phyloP scores from a whole-genome alignment of 2,329 filamentous ascomycete genomes.

The Aspergillus pseudoviridinutans region DNA sequence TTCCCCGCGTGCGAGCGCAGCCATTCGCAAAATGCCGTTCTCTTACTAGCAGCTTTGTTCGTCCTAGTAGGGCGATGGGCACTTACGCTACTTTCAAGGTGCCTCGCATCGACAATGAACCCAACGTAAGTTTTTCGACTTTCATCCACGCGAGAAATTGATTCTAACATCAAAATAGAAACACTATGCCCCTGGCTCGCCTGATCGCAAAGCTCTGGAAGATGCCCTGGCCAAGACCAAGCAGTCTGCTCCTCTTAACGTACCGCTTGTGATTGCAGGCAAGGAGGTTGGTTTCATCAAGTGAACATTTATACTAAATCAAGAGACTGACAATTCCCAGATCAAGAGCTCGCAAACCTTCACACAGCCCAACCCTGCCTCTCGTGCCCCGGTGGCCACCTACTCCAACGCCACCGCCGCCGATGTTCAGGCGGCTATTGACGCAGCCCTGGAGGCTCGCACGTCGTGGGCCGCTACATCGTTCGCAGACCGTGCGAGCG shows the following conservation, averaged over 20 bases:
- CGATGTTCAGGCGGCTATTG: slow-evolving; percentile 76
- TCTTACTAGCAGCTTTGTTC: slow-evolving; percentile 18
- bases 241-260: slow-evolving; percentile 65
- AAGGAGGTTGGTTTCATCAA: slow-evolving; percentile 58
- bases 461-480: slow-evolving; percentile 79
- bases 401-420: slow-evolving; percentile 77
- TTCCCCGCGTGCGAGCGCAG: slow-evolving; percentile 25
- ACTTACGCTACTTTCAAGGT: slow-evolving; percentile 82
- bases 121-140: slow-evolving; percentile 66
- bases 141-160: not conserved
- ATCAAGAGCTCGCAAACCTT: slow-evolving; percentile 30
- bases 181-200: slow-evolving; percentile 80
- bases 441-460: slow-evolving; percentile 81
- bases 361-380: slow-evolving; percentile 76
- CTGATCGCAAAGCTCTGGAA: slow-evolving; percentile 71
- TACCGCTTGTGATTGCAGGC: slow-evolving; percentile 80
- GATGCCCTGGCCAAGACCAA: slow-evolving; percentile 68
- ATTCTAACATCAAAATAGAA: slow-evolving; percentile 53
- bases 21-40: slow-evolving; percentile 16
- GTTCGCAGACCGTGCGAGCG: slow-evolving; percentile 83
- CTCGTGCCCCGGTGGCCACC: slow-evolving; percentile 74
- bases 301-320: not conserved
- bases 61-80: slow-evolving; percentile 32
- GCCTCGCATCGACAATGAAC: slow-evolving; percentile 84
- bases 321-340: slow-evolving; percentile 12